Evolutionary conservation across 163 green algal species (phyloP).

Genomic region (Chlamydomonas reinhardtii): DNA sequence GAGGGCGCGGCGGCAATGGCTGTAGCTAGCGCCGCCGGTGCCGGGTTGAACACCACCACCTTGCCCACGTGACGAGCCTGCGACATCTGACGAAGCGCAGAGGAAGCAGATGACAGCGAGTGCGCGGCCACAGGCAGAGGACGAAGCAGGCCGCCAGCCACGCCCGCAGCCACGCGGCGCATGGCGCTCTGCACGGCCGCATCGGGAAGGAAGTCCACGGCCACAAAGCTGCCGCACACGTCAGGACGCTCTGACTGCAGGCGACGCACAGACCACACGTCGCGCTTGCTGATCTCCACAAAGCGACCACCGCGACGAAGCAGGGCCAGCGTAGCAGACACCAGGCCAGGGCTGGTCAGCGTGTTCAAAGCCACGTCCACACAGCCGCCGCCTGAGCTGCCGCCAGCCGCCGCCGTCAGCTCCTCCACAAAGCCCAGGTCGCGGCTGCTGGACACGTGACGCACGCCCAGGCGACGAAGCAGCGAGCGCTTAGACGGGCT

Average conservation of each 20-base stretch:
- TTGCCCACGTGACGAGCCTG: slow-evolving; percentile 91
- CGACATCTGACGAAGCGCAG: slow-evolving; percentile 88
- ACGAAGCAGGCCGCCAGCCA: slow-evolving; percentile 56
- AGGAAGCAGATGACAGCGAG: slow-evolving; percentile 62
- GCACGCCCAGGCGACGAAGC: slow-evolving; percentile 59
- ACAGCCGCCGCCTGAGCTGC: slow-evolving; percentile 15
- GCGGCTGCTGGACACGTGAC: slow-evolving; percentile 66
- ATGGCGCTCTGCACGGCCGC: slow-evolving; percentile 71
- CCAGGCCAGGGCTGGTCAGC: slow-evolving; percentile 86
- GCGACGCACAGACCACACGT: slow-evolving; percentile 63
- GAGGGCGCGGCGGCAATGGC: too few species aligned
- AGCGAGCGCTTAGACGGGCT: slow-evolving; percentile 68
- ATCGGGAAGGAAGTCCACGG: slow-evolving; percentile 80
- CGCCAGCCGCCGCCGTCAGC: slow-evolving; percentile 51
- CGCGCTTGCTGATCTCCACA: slow-evolving; percentile 86
- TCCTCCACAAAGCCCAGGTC: slow-evolving; percentile 77
- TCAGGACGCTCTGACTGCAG: slow-evolving; percentile 70
- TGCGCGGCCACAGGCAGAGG: slow-evolving; percentile 75
- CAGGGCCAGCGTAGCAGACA: slow-evolving; percentile 72
- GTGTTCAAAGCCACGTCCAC: slow-evolving; percentile 84
- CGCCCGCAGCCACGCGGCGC: slow-evolving; percentile 61
- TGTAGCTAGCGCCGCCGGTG: not conserved
- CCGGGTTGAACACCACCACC: slow-evolving; percentile 76
- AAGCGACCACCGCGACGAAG: slow-evolving; percentile 68
- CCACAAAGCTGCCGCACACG: slow-evolving; percentile 67